phyloP scores from a whole-genome alignment of 768 basidiomycete species.

The Leccinum ochraceum region DNA sequence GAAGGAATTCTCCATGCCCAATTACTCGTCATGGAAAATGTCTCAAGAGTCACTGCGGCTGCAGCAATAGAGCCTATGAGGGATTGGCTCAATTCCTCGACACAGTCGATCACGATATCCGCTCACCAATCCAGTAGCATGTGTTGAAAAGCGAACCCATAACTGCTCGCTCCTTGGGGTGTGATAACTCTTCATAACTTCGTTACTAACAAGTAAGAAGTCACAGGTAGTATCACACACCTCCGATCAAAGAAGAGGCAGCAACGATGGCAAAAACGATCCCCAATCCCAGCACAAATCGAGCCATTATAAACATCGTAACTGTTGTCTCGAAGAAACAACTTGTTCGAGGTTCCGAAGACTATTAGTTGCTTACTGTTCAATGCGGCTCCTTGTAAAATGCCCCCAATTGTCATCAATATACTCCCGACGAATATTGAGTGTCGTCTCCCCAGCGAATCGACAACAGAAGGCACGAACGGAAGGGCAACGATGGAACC shows the following conservation, averaged over 20 bases:
- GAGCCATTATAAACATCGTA: constrained; percentile 16
- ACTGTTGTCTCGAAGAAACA: constrained; percentile 3
- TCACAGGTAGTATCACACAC: constrained; percentile 3
- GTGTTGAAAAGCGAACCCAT: constrained; percentile 14
- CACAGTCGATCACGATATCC: not conserved
- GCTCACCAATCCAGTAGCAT: constrained; percentile 16
- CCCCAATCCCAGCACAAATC: constrained; percentile 21
- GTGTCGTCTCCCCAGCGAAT: constrained; percentile 15
- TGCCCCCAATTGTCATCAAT: constrained; percentile 8
- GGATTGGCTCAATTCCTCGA: not conserved
- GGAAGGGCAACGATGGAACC: constrained; percentile 57
- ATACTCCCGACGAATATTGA: constrained; percentile 13
- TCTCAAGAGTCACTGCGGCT: constrained; percentile 58
- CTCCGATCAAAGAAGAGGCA: constrained; percentile 25
- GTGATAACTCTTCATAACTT: constrained; percentile 18
- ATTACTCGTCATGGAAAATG: constrained; percentile 55
- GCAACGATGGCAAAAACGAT: constrained; percentile 18
- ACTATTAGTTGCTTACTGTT: constrained; percentile 5
- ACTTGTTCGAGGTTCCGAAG: not conserved
- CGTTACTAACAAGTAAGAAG: not conserved
- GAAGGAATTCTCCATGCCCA: constrained; percentile 72
- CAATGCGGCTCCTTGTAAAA: constrained; percentile 20
- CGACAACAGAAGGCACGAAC: constrained; percentile 22
- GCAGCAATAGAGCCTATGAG: constrained; percentile 34
- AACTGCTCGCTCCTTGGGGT: constrained; percentile 25